Evolutionary conservation across 2,329 filamentous ascomycete species (phyloP).

Genomic region (Pseudogymnoascus sp.): DNA sequence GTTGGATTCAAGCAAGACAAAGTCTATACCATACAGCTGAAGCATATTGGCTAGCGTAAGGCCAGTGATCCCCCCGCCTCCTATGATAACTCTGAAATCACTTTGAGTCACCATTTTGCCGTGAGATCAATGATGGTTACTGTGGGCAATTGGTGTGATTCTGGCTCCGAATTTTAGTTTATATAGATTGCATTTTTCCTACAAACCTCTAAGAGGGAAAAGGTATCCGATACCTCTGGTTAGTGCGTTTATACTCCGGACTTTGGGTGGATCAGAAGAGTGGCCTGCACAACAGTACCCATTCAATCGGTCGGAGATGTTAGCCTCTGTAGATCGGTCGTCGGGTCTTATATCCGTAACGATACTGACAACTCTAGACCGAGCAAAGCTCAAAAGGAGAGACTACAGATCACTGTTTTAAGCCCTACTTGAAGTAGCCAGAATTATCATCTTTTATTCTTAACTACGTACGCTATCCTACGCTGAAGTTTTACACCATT

Average conservation of each 20-base stretch:
- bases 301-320: neutral
- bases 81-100: slow-evolving; percentile 34
- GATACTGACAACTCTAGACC: neutral
- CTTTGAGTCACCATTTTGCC: neutral
- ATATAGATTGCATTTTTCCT: neutral
- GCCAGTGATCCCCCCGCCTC: slow-evolving; percentile 40
- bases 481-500: neutral
- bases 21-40: slow-evolving; percentile 38
- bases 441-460: neutral
- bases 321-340: neutral
- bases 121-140: neutral
- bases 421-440: neutral
- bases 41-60: slow-evolving; percentile 39
- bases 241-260: neutral
- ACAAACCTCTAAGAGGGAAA: neutral
- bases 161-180: neutral
- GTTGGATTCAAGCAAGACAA: slow-evolving; percentile 39
- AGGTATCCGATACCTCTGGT: neutral
- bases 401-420: neutral
- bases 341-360: neutral
- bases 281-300: neutral
- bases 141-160: neutral
- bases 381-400: no score
- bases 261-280: neutral
- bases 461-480: neutral